Percentiles rank a stretch among this genome's conserved stretches.
Conservation (phyloP, 2,329 filamentous ascomycete genomes). For the Coccinonectria pachysandricola region DNA sequence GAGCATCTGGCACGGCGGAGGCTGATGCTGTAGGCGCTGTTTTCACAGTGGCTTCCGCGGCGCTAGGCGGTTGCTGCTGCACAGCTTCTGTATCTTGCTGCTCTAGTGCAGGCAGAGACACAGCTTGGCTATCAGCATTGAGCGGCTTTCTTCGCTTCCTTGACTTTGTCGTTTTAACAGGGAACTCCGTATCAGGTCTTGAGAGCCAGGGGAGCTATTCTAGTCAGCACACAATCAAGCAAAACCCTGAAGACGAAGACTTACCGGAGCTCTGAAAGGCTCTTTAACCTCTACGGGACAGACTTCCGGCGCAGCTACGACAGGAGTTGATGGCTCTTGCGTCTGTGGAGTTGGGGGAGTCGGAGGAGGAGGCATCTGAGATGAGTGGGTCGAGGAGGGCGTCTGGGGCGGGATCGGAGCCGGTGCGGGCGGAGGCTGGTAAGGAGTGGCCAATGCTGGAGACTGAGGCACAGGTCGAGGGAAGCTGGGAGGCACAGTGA, state of each 20-base stretch:
- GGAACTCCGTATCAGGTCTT: slow-evolving; percentile 40
- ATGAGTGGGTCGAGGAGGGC: slow-evolving; percentile 43
- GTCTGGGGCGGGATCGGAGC: slow-evolving; percentile 37
- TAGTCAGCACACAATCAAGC: slow-evolving; percentile 3
- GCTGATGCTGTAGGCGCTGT: slow-evolving; percentile 8
- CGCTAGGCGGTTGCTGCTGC: slow-evolving; percentile 26
- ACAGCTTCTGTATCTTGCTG: too few relatives aligned
- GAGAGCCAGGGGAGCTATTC: slow-evolving; percentile 49
- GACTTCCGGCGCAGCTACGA: slow-evolving; percentile 15
- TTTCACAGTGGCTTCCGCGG: slow-evolving; percentile 11
- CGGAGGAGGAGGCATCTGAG: slow-evolving; percentile 30
- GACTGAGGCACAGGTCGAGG: slow-evolving; percentile 39
- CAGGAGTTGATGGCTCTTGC: slow-evolving; percentile 18
- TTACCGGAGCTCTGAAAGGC: slow-evolving; percentile 42
- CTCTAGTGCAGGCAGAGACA: slow-evolving; percentile 37
- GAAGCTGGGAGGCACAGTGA: slow-evolving; percentile 36
- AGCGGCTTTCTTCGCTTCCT: slow-evolving; percentile 34
- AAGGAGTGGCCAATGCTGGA: slow-evolving; percentile 45
- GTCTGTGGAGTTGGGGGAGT: slow-evolving; percentile 38
- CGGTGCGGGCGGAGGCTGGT: slow-evolving; percentile 41
- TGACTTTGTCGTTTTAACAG: slow-evolving; percentile 26
- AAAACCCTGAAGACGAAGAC: slow-evolving; percentile 21
- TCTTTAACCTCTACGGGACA: slow-evolving; percentile 15
- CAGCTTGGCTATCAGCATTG: slow-evolving; percentile 24
- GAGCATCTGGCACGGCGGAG: slow-evolving; percentile 7